phyloP scores from a whole-genome alignment of 2,329 filamentous ascomycete genomes.

The Trichoderma sp. region DNA sequence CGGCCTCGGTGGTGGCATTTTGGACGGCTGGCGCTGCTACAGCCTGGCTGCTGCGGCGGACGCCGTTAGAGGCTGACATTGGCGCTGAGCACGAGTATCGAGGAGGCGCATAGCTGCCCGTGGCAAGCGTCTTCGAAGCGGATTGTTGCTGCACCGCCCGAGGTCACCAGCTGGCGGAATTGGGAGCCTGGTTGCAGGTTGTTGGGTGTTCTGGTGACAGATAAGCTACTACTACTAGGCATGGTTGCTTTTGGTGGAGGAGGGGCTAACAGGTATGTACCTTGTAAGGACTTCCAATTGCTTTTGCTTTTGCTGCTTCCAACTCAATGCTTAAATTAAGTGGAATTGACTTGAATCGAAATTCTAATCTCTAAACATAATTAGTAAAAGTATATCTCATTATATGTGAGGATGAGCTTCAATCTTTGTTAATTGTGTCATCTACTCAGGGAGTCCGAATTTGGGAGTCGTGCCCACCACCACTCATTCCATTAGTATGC shows the following conservation, averaged over 20 bases:
- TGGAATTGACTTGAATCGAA: neutral
- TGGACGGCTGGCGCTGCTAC: constrained; percentile 47
- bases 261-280: constrained; percentile 11
- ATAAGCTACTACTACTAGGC: neutral
- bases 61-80: constrained; percentile 51
- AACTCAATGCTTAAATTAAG: neutral
- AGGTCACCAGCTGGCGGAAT: neutral
- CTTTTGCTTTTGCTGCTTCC: neutral
- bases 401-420: too few species aligned
- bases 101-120: constrained; percentile 43
- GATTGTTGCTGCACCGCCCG: neutral
- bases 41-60: constrained; percentile 33
- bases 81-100: constrained; percentile 37
- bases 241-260: neutral
- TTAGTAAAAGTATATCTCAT: neutral
- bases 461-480: neutral
- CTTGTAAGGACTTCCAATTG: neutral
- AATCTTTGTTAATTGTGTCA: neutral
- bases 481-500: neutral
- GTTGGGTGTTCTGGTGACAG: neutral
- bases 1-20: constrained; percentile 69
- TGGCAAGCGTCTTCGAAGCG: constrained; percentile 22
- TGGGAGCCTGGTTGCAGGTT: neutral
- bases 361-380: neutral
- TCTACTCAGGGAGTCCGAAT: neutral